Evolutionary conservation across 1,284 basidiomycete genomes (phyloP), one percentile per base, ranked within the genome.

Genomic region (Taiwanofungus camphoratus): DNA sequence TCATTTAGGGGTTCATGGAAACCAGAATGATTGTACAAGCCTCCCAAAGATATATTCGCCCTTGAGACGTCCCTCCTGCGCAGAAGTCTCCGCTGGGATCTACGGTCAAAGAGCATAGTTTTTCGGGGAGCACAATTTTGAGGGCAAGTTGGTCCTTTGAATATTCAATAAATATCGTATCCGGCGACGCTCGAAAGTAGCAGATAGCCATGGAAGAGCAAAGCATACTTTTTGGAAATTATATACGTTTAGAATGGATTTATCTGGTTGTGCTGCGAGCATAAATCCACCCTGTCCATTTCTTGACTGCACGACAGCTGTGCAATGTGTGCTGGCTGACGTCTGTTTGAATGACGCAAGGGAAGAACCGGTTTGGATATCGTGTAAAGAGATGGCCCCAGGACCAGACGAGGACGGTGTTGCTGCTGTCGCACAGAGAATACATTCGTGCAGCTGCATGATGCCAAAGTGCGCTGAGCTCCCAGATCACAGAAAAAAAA

Each of bases 1-100:
- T 57, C 39, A 48, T 38, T 43, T 36, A 22, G 16, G 31, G 37
- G 32, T 23, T 32, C 9, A 21, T 9, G 18, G 42, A 19, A 29
- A 22, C 13, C 26, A 24, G 41, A 35, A 38, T 39, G 26, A 35
- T 44, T 24, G 15, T 37, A 70, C 80, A 55, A 53, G 82, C 92
- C 86, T 96, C 92, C 95, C 95, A 99, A 1, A 99, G 66, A 59
- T 93, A 94, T 55, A 98, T 78, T 40, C 92, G 81, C 21, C 95
- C 95, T 57, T 89, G 87, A 2, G 76, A 65, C 0, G 91, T 93
- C 18, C 93, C 95, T 11, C 86, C 92, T 0, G 91, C 93, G 52
- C 89, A 88, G 54, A 84, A 89, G 16, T 72, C 66, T 2, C 91
- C 92, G 38, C 69, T 71, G 3, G 73, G 73, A 58, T 93, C 90